Evolutionary conservation across 73 alveolate genomes (phyloP), one percentile per base, ranked within the genome.

Genomic region (Blepharisma stoltei): DNA sequence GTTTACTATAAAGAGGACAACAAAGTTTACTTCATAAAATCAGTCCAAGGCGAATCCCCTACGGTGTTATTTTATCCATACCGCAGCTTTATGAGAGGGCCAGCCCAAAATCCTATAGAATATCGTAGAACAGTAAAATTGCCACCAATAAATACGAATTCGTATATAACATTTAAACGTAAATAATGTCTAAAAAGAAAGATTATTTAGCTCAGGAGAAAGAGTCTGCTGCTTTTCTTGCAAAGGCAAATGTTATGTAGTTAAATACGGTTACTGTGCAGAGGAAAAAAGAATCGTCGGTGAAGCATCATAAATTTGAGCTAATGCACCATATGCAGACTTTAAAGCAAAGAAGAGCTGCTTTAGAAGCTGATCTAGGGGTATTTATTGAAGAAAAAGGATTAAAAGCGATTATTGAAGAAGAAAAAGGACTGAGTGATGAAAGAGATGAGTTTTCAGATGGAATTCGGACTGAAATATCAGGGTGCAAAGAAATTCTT

Each of bases 271-370:
- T 25, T 9, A 60, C 73, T 14, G 14, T 9, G 14, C 73, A 60
- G 23, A 60, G 73, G 5, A 60, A 60, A 60, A 60, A 60, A 5
- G 45, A 14, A 1, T 60, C 73, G 11, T 60, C 73, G 5, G 23
- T 60, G 48, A 60, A n/a, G 14, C 23, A 20, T 60, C 73, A 60
- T 25, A 60, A 60, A 47, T 60, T 60, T 38, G 73, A 60, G 23
- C 46, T 25, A 18, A 1, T 60, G 18, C 14, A 60, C 2, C 23
- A 60, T 60, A 14, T 60, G 45, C 73, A 60, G 5, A 38, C 14
- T 14, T 9, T 60, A 8, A 60, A 60, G 18, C 18, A 18, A 60
- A 14, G 14, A 60, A n/a, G 23, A 25, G 23, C 14, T 14, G 23
- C 14, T 14, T 9, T 60, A 8, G 73, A 60, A 60, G 73, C 14